Percentiles rank a stretch among this genome's conserved stretches.
Evolutionary conservation across 2,329 filamentous ascomycete species (phyloP).

Genomic region (Aotearoamyces nothofagi): DNA sequence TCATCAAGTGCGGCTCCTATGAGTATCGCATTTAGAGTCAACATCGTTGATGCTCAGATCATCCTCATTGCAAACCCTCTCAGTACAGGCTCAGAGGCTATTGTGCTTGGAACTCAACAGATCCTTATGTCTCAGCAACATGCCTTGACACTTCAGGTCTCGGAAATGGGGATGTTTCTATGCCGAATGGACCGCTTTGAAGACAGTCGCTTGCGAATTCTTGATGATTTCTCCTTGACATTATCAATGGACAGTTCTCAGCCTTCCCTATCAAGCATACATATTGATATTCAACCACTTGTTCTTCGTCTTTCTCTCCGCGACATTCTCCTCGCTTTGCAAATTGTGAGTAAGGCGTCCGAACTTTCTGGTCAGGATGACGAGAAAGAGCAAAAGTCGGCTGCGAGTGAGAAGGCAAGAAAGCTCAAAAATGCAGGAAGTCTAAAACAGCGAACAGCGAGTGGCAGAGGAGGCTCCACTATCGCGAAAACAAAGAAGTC

Average conservation of each 20-base stretch:
- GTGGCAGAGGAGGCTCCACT: constrained; percentile 38
- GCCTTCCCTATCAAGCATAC: constrained; percentile 57
- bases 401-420: constrained; percentile 38
- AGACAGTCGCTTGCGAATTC: constrained; percentile 72
- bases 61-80: constrained; percentile 93
- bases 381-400: constrained; percentile 26
- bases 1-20: constrained; percentile 31
- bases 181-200: constrained; percentile 98
- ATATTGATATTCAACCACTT: constrained; percentile 78
- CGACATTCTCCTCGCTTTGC: constrained; percentile 85
- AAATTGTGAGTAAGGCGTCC: constrained; percentile 81
- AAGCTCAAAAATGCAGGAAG: constrained; percentile 26
- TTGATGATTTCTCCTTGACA: constrained; percentile 92
- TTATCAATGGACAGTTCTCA: constrained; percentile 66
- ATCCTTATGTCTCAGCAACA: constrained; percentile 87
- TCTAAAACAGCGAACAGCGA: constrained; percentile 39
- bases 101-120: constrained; percentile 89
- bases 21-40: constrained; percentile 76
- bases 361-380: constrained; percentile 60
- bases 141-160: constrained; percentile 82
- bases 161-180: constrained; percentile 92
- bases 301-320: constrained; percentile 81
- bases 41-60: constrained; percentile 89
- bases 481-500: constrained; percentile 27
- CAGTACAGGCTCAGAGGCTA: constrained; percentile 81